Conservation (phyloP, 257 asterid genomes). For the Ocimum tenuiflorum region DNA sequence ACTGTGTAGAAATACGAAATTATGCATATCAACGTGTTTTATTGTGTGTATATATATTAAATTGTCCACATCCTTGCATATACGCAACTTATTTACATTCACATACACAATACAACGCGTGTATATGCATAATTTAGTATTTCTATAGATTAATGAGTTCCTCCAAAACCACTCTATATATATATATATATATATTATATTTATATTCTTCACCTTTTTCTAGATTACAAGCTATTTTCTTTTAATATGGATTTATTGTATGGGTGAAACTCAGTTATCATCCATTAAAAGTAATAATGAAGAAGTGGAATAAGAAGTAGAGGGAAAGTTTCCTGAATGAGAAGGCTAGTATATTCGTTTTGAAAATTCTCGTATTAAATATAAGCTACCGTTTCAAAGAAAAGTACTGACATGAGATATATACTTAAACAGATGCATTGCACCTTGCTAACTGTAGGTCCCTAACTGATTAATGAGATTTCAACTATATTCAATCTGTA, state of each 20-base stretch:
- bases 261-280: neutral
- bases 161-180: no score
- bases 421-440: constrained; percentile 9
- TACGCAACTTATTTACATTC: no score
- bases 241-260: neutral
- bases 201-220: constrained; percentile 3
- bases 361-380: neutral
- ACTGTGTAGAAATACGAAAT: no score
- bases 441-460: constrained; percentile 10
- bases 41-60: no score
- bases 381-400: neutral
- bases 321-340: neutral
- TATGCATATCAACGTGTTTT: no score
- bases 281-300: neutral
- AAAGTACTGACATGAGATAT: neutral
- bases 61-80: no score
- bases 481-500: constrained; percentile 8
- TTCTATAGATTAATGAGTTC: no score
- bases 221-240: constrained; percentile 6
- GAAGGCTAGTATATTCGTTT: neutral
- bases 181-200: neutral
- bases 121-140: no score
- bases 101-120: no score
- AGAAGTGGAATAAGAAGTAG: neutral
- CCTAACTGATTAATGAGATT: constrained; percentile 13